A percentile compares a stretch with the other conserved stretches of the same genome.
These are phyloP conservation scores for Fusarium mexicanum DNA, from an alignment of 2,329 filamentous ascomycete species.

Conservation along the genomic window DNA sequence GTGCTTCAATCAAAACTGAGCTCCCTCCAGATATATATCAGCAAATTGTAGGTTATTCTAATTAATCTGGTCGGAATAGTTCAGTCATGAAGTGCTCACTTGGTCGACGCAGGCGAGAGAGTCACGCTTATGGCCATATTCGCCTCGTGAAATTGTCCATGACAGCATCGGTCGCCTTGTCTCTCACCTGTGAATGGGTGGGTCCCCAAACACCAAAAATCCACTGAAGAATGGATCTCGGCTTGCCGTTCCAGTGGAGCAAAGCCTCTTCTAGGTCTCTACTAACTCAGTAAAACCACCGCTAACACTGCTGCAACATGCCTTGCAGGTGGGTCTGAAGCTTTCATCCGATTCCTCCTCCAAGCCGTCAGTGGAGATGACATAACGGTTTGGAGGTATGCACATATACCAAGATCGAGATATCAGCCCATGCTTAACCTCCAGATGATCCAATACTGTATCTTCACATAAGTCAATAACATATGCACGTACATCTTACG, in stretches of 20 bases:
- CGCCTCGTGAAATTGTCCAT: slow-evolving; percentile 31
- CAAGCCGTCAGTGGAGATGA: not conserved
- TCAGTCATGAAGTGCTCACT: slow-evolving; percentile 17
- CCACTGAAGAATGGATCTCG: slow-evolving; percentile 26
- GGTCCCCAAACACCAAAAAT: not conserved
- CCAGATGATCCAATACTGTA: slow-evolving; percentile 18
- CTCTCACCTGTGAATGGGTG: slow-evolving; percentile 23
- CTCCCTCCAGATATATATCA: not conserved
- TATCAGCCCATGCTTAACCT: slow-evolving; percentile 19
- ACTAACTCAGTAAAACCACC: not conserved
- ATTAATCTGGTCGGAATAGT: not conserved
- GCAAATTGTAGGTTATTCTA: not conserved
- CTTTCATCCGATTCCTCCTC: not conserved
- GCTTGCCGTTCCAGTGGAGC: slow-evolving; percentile 20
- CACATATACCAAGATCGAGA: slow-evolving; percentile 20
- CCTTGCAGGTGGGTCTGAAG: slow-evolving; percentile 25
- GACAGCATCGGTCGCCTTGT: slow-evolving; percentile 31
- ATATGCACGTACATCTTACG: not conserved
- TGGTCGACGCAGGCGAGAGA: slow-evolving; percentile 24
- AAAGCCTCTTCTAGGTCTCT: not conserved
- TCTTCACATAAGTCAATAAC: not conserved
- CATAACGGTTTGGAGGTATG: not conserved
- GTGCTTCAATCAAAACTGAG: not conserved
- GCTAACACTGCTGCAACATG: not conserved
- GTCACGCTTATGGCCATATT: slow-evolving; percentile 20